phyloP scores from a whole-genome alignment of 1,284 basidiomycete species.

The Apiotrichum domesticum region DNA sequence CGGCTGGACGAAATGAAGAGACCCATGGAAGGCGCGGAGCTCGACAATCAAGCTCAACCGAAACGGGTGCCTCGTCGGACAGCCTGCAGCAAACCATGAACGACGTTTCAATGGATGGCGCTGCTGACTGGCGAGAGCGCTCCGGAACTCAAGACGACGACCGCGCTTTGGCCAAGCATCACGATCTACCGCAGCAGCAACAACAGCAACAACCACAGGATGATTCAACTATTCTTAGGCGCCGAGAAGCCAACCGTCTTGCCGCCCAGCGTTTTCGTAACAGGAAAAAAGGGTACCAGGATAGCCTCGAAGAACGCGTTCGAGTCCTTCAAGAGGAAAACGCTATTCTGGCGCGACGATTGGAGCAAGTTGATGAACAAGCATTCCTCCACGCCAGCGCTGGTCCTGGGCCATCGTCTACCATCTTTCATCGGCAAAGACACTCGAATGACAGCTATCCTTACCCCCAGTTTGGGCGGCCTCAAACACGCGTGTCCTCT shows the following conservation, averaged over 20 bases:
- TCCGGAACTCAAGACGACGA: no score
- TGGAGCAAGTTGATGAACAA: constrained; percentile 16
- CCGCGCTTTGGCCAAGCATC: no score
- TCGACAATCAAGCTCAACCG: no score
- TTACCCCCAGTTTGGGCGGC: background rate
- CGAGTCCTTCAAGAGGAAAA: constrained; percentile 32
- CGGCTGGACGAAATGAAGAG: no score
- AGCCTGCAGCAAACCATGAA: no score
- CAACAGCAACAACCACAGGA: background rate
- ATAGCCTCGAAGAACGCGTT: constrained; percentile 38
- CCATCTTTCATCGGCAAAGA: background rate
- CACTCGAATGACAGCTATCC: background rate
- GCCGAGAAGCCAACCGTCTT: constrained; percentile 40
- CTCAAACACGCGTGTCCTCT: background rate
- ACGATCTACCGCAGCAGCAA: no score
- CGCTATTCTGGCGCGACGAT: constrained; percentile 19
- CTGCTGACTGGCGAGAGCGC: no score
- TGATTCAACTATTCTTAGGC: constrained; percentile 1
- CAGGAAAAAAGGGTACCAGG: constrained; percentile 43
- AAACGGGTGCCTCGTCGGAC: no score
- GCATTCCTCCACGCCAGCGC: background rate
- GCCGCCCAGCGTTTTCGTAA: constrained; percentile 43
- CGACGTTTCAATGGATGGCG: no score
- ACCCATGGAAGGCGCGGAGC: no score
- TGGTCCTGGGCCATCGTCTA: background rate